Base-by-base conservation (phyloP, 1,284 basidiomycete genomes). In the Kwoniella shivajii region DNA sequence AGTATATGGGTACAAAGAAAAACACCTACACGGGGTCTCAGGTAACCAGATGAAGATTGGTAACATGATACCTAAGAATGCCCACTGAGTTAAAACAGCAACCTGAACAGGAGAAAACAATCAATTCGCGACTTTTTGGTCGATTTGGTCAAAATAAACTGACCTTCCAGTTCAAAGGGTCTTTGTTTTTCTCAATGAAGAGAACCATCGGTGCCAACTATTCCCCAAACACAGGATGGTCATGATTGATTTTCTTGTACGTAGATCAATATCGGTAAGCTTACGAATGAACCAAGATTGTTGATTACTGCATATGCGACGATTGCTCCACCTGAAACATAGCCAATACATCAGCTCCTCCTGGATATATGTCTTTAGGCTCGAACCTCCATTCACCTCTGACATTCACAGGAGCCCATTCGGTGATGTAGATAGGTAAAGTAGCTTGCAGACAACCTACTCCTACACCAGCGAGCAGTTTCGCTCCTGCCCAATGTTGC, bases 1-100 rank as follows among this genome's bases (percentile, higher is more conserved):
- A 10, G 18, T 22, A 22, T 42, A n/a, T 22, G 18, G n/a, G 6
- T 18, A 16, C n/a, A 31, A 1, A 42, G 16, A 16, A 9, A 14
- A 38, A 6, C 4, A 43, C 60, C 52, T 33, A 61, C 60, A 50
- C 29, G 61, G 54, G 10, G 64, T 62, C 56, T 68, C 66, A n/a
- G 66, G 66, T 3, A 68, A 54, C n/a, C 47, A 68, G 29, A 66
- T 33, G 54, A 61, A 63, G 50, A 66, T 63, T 26, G 60, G 57
- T 4, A 63, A 29, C 64, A 66, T 63, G 50, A 68, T 50, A n/a
- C 56, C 59, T 18, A 64, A 47, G 49, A 64, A 59, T 11, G 46
- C 60, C 60, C 60, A 65, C 34, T 57, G 56, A 11, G 50, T 57
- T 2, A 49, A 26, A 18, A 57, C 39, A n/a, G n/a, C n/a, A n/a